Evolutionary conservation across 148 eudicot species (phyloP), one percentile per base, ranked within the genome.

Genomic region (Salicornia ramosissima): DNA sequence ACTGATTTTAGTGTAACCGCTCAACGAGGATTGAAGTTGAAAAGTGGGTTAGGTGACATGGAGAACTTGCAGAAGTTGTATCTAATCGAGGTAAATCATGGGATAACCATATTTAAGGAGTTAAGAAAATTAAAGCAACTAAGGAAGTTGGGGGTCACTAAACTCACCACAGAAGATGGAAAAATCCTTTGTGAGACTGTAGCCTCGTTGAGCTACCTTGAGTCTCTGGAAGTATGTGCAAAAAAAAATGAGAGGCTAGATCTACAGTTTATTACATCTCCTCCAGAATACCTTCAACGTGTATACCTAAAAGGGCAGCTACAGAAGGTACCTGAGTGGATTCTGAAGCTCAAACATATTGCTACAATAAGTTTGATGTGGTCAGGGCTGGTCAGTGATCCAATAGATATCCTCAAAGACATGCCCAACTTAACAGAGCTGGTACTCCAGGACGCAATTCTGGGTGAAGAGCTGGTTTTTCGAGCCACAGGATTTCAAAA

Each of bases 381-480:
- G 65, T 71, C 75, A 28, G 42, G 36, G 45, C 19, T 71, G 25
- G 40, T 33, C 10, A 10, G 1, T 13, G 54, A 42, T 43, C 75
- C 87, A 14, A 26, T 78, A 58, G 68, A 49, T 0, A 57, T 21
- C 36, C 86, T 83, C 36, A 54, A 57, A 40, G 0, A n/a, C 18
- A 26, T 80, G 71, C 80, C 82, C 1, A 70, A 73, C 66, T 64
- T 83, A 19, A 15, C 71, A 51, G 80, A 80, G 66, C 72, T 80
- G 12, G 64, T 72, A 33, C 55, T 83, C 63, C 71, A 69, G 47
- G 67, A 64, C 29, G 78, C 77, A 52, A 80, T 46, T 68, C 25
- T n/a, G 3, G 82, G 82, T 4, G 49, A 43, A 19, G 33, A 56
- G 43, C 69, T 80, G 54, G 34, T 40, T 22, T 78, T 80, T 39